Evolutionary conservation across 176 grass and related monocot species (phyloP), one percentile per base, ranked within the genome.

Genomic region (Melocanna baccifera): DNA sequence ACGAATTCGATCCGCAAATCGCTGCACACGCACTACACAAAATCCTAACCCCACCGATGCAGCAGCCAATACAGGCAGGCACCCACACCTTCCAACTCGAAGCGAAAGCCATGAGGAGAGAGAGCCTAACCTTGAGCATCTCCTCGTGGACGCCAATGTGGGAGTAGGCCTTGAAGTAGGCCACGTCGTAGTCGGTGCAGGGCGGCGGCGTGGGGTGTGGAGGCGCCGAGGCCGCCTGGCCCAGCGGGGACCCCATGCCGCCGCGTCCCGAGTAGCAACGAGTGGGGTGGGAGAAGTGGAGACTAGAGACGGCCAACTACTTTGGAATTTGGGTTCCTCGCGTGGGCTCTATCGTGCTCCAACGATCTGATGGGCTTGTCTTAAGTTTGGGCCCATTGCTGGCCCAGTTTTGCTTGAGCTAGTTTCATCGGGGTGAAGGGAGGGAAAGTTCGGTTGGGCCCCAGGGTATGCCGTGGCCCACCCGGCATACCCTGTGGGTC

Each of bases 111-210:
- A 86, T 0, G 55, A 47, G 67, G 10, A 48, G n/a, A 77, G 64
- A 68, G 18, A 70, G 63, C 18, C 42, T 7, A 59, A 97, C 96
- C 91, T 95, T 98, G 59, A 98, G 91, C 96, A 95, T 98, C 83
- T 95, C 96, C 88, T 98, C 96, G 81, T 98, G 96, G 67, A 98
- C 96, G 32, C 87, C 85, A 71, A 95, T 50, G 90, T 95, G 87
- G 29, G 92, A 91, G 82, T 98, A 98, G 29, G 92, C 92, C 67
- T 91, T 94, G 89, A 98, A 98, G 85, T 98, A 98, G 66, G 96
- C 89, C 37, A 90, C 12, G 78, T 98, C 96, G 86, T 90, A 95
- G 77, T 93, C 96, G 4, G 96, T 98, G 83, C 87, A 93, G 30
- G 96, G 93, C 29, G 89, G 92, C 62, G 87, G 88, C 6, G 69